Base-by-base conservation (phyloP, 176 grass and related monocot genomes). In the Oryza australiensis region DNA sequence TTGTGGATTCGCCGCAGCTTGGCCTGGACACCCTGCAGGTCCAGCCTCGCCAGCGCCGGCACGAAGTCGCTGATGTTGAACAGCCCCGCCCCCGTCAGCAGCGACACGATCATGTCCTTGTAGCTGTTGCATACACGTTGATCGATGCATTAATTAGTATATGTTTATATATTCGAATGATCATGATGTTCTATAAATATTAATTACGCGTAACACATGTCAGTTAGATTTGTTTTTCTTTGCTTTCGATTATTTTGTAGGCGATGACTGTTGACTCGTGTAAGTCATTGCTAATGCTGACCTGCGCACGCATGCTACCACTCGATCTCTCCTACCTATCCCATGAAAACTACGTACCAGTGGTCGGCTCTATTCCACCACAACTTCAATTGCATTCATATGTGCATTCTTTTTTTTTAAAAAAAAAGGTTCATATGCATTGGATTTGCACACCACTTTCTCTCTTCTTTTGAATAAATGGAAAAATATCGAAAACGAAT, bases 21-120 rank as follows among this genome's bases (percentile, higher is more conserved):
- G 5, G 77, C 85, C 86, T 97, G 94, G 37, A 93, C 91, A 12
- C 94, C 91, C 80, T 97, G 94, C 78, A 97, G 77, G 83, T 97
- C 94, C 84, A 97, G 74, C 65, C 88, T 34, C 69, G 94, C 75
- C 84, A 97, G 64, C 76, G 86, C 86, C 63, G 94, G 94, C 74
- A 97, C 87, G 74, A 97, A 97, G 82, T 97, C 94, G 30, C 94
- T 74, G 77, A 97, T 89, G 86, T 93, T 93, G 86, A 97, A 97
- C 73, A 97, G 38, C 20, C 91, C 94, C 0, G 70, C 72, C 7
- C 94, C 94, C 0, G 94, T 97, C 68, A 97, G 81, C 45, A 97
- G 86, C 37, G 92, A 88, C 41, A 93, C 74, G 81, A 97, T 86
- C 94, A 97, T 97, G 49, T 93, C 91, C 88, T 97, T 97, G 84